phyloP scores from a whole-genome alignment of 2,329 filamentous ascomycete species.

The Pseudocercospora eumusae region DNA sequence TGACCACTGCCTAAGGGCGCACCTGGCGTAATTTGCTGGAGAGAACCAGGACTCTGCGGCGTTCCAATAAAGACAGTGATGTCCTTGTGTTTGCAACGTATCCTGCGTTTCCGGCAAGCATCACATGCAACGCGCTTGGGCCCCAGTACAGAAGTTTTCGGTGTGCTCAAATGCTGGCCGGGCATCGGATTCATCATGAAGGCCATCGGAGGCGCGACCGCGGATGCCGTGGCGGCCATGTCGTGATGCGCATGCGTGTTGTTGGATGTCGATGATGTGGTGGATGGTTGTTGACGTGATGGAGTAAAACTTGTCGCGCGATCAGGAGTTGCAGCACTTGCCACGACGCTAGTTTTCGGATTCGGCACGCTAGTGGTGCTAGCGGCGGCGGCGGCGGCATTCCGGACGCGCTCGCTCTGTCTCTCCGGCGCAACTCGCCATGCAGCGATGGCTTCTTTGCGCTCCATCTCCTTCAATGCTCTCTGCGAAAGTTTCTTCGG shows the following conservation, averaged over 20 bases:
- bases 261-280: constrained; percentile 18
- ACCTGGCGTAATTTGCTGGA: constrained; percentile 16
- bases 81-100: constrained; percentile 65
- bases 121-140: constrained; percentile 64
- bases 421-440: constrained; percentile 48
- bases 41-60: constrained; percentile 19
- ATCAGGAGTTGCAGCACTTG: constrained; percentile 27
- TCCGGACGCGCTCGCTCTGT: constrained; percentile 46
- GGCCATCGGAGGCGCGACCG: constrained; percentile 28
- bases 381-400: constrained; percentile 17
- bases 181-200: constrained; percentile 35
- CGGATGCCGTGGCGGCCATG: constrained; percentile 25
- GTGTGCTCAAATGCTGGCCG: constrained; percentile 48
- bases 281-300: constrained; percentile 23
- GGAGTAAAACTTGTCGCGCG: constrained; percentile 29
- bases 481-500: constrained; percentile 58
- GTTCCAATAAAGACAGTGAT: constrained; percentile 42
- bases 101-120: constrained; percentile 62
- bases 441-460: constrained; percentile 51
- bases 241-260: constrained; percentile 34
- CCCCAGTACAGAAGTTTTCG: constrained; percentile 60
- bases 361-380: constrained; percentile 13
- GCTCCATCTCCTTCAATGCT: constrained; percentile 58
- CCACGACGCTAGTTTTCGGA: constrained; percentile 15
- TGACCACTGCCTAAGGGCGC: constrained; percentile 18